Evolutionary conservation across 2,329 filamentous ascomycete genomes (phyloP).

Genomic region (Colletotrichum orbiculare): DNA sequence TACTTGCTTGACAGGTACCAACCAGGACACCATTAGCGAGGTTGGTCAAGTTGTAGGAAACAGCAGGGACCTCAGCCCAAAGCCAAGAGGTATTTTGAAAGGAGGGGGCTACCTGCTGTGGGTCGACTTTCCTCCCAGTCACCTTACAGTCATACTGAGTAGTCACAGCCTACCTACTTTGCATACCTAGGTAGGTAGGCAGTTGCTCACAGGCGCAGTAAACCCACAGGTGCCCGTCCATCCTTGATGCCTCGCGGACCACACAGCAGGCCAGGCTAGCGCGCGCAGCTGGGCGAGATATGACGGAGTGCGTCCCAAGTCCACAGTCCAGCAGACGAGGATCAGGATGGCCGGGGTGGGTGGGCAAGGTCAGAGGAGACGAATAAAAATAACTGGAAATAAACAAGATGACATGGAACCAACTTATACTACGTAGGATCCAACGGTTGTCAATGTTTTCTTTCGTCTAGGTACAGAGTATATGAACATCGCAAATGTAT

Average conservation of each 20-base stretch:
- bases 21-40: neutral
- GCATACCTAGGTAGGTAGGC: too few relatives aligned
- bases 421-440: too few relatives aligned
- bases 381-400: neutral
- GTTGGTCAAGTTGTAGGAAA: slow-evolving; percentile 12
- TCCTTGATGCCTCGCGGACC: slow-evolving; percentile 33
- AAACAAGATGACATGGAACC: neutral
- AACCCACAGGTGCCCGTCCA: neutral
- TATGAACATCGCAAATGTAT: too few relatives aligned
- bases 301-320: slow-evolving; percentile 36
- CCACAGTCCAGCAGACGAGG: neutral
- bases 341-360: slow-evolving; percentile 4
- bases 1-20: too few relatives aligned
- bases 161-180: too few relatives aligned
- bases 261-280: slow-evolving; percentile 36
- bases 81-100: slow-evolving; percentile 27
- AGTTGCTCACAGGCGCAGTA: too few relatives aligned
- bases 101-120: slow-evolving; percentile 28
- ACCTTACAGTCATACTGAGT: too few relatives aligned
- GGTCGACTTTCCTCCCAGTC: slow-evolving; percentile 17
- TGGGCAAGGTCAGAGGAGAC: neutral
- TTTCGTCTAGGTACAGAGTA: too few relatives aligned
- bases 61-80: neutral
- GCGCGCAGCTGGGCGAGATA: slow-evolving; percentile 34
- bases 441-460: too few relatives aligned